Base-by-base conservation (phyloP, 169 alveolate species). In the Miamiensis avidus region DNA sequence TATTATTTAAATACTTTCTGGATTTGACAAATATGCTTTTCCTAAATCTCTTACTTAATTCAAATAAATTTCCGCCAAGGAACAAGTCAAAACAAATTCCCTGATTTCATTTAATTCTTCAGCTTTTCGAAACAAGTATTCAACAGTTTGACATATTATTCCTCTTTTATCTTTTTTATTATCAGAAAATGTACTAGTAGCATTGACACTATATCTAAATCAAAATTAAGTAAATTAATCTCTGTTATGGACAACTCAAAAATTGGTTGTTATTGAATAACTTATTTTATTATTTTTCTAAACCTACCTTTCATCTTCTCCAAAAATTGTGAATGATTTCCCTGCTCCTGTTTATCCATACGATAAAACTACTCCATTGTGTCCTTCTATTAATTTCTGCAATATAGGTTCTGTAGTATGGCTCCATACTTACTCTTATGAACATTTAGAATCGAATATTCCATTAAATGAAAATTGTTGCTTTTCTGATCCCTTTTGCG, bases 321-420 rank as follows among this genome's bases (percentile, higher is more conserved):
- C 90, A 81, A 75, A 86, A 34, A 86, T 29, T 30, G 90, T 81
- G 64, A 49, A 86, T n/a, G 84, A 79, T 75, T 86, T 86, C 29
- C 90, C 90, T 74, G 87, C 81, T 28, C 87, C 87, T 29, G 90
- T 86, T n/a, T 86, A 75, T n/a, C 90, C 90, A 86, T 86, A 81
- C 30, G 83, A 75, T 25, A 86, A 65, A 29, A 86, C 74, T n/a
- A 82, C 75, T 29, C 87, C 74, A 74, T 86, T 86, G 33, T 86
- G 90, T 27, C 90, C 90, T 29, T 86, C 90, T 34, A 86, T 81
- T 34, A 86, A 31, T 65, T 86, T 86, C 74, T 81, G 76, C 26
- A 86, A 29, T 82, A 74, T 69, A 16, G 90, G 90, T 64, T 86
- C 90, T 26, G 73, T 34, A 15, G 73, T 31, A 64, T 79, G 74